Evolutionary conservation across 2,329 filamentous ascomycete species (phyloP).

Genomic region (Talaromyces pinophilus): DNA sequence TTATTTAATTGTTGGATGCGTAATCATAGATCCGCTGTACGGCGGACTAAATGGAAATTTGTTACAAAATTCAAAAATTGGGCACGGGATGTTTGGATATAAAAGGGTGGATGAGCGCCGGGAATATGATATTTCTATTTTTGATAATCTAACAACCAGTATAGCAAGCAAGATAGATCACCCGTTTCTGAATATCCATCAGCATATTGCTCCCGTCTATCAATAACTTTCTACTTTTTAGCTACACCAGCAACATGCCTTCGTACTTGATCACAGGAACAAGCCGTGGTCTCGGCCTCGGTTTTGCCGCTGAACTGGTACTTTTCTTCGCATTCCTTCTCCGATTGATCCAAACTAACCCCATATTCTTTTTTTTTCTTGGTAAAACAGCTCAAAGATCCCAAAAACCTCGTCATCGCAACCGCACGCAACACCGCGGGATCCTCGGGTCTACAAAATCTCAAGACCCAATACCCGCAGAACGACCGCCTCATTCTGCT

Average conservation of each 20-base stretch:
- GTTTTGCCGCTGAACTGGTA: constrained; percentile 12
- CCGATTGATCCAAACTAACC: background rate
- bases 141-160: background rate
- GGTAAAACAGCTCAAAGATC: background rate
- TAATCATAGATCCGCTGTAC: background rate
- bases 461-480: background rate
- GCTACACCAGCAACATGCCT: constrained; percentile 8
- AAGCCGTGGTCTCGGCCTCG: constrained; percentile 16
- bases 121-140: background rate
- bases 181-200: background rate
- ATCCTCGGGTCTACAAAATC: constrained; percentile 4
- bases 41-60: no score
- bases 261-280: constrained; percentile 18
- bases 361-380: no score
- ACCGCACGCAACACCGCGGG: constrained; percentile 6
- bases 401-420: constrained; percentile 16
- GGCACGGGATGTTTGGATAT: background rate
- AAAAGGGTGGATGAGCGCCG: background rate
- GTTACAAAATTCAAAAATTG: background rate
- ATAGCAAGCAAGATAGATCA: background rate
- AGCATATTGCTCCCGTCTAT: background rate
- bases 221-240: no score
- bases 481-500: constrained; percentile 4
- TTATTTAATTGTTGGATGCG: background rate
- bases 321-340: no score